Conservation (phyloP, 1,284 basidiomycete genomes). For the Malassezia arunalokei region DNA sequence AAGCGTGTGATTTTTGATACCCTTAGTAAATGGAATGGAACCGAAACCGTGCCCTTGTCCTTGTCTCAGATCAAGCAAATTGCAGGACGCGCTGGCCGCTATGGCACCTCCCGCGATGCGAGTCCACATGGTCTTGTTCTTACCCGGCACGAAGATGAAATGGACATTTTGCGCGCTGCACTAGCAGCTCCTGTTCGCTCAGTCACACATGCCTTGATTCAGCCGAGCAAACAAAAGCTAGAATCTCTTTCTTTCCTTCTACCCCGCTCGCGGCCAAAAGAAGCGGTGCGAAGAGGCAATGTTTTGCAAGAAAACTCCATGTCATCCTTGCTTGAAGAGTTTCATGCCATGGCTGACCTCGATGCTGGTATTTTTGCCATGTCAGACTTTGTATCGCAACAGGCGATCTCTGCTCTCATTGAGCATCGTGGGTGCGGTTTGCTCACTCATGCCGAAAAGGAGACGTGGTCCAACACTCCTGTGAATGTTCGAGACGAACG, state of each 20-base stretch:
- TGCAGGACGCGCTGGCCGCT: slow-evolving; percentile 86
- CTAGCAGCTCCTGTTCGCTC: slow-evolving; percentile 49
- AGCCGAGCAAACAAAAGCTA: slow-evolving; percentile 43
- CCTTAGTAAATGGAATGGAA: slow-evolving; percentile 64
- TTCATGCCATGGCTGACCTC: slow-evolving; percentile 51
- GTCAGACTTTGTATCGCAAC: slow-evolving; percentile 44
- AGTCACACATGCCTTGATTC: slow-evolving; percentile 49
- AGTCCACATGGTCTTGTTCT: slow-evolving; percentile 49
- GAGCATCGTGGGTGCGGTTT: slow-evolving; percentile 47
- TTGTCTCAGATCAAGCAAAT: slow-evolving; percentile 87
- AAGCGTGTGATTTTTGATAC: slow-evolving; percentile 72
- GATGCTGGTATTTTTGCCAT: slow-evolving; percentile 51
- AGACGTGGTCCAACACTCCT: slow-evolving; percentile 50
- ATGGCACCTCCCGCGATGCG: slow-evolving; percentile 52
- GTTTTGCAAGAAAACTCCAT: slow-evolving; percentile 38
- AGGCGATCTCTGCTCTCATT: slow-evolving; percentile 42
- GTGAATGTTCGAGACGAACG: slow-evolving; percentile 49
- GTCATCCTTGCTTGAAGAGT: slow-evolving; percentile 50
- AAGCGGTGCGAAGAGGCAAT: slow-evolving; percentile 26
- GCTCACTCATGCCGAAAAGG: slow-evolving; percentile 52
- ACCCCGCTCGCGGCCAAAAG: slow-evolving; percentile 29
- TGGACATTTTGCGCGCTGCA: slow-evolving; percentile 54
- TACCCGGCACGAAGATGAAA: slow-evolving; percentile 58
- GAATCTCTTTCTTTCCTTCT: slow-evolving; percentile 47
- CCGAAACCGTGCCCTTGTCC: slow-evolving; percentile 53